Evolutionary conservation across 306 rosid species (phyloP), one percentile per base, ranked within the genome.

Genomic region (Pyrus betulifolia): DNA sequence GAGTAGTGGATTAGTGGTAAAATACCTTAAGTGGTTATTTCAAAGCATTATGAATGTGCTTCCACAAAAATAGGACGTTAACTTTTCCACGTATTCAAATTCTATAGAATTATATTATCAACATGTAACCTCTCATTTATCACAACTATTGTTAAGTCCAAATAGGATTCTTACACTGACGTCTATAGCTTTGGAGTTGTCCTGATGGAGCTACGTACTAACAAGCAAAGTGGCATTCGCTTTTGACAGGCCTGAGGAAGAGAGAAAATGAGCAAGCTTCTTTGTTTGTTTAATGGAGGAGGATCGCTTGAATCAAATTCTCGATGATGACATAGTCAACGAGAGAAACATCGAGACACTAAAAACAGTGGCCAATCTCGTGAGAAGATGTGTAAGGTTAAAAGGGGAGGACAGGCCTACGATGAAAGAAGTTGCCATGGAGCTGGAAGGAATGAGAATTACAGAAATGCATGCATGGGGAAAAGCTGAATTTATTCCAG

Each of bases 171-270:
- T 33, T 33, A 33, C 38, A 79, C 27, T 25, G 27, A 25, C 1
- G 79, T 79, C 3, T 80, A 75, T 8, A 80, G 84, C 23, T 80
- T 80, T 12, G 84, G 80, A 17, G 84, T 80, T 31, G 84, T 80
- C 23, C 46, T 80, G 4, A 75, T 62, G 2, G 84, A 80, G 72
- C 80, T 80, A 5, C 27, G 27, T 25, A 25, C 8, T 80, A 23
- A 80, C 80, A 1, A 70, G 84, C 18, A 63, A 61, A 74, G 7
- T 3, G 2, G 72, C 76, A 1, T 8, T 75, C 1, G 8, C 49
- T 3, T 46, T 19, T 27, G 33, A 4, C 3, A 7, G 22, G 66
- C 49, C 67, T 1, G 71, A 62, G 40, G 35, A 4, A 35, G 60
- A 67, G 19, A 68, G 38, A 30, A 80, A 18, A 23, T 46, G 23